Evolutionary conservation across 768 basidiomycete species (phyloP).

Genomic region (Phylloporus arenicola): DNA sequence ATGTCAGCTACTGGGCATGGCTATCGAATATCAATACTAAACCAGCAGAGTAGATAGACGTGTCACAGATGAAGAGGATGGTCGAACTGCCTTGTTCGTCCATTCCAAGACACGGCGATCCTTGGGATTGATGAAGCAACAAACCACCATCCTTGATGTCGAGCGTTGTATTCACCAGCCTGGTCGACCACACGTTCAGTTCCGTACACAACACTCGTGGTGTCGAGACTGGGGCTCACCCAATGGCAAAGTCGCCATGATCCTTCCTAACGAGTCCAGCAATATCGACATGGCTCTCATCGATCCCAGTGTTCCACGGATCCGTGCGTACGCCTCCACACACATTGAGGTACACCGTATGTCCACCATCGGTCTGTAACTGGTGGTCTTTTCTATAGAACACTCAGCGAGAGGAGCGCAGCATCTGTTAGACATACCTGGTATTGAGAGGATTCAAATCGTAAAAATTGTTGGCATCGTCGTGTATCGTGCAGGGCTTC

Average conservation of each 20-base stretch:
- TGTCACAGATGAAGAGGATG: slow-evolving; percentile 76
- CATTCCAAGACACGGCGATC: slow-evolving; percentile 57
- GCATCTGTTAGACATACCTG: slow-evolving; percentile 37
- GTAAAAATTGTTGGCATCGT: slow-evolving; percentile 49
- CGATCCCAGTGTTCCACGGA: slow-evolving; percentile 51
- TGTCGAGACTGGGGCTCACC: slow-evolving; percentile 36
- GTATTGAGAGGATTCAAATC: slow-evolving; percentile 60
- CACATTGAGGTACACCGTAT: slow-evolving; percentile 53
- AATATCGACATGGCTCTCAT: slow-evolving; percentile 44
- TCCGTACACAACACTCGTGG: too few species aligned
- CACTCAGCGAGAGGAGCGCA: slow-evolving; percentile 3
- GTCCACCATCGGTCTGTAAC: slow-evolving; percentile 43
- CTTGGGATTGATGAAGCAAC: slow-evolving; percentile 52
- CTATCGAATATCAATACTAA: not conserved
- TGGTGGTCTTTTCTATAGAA: slow-evolving; percentile 58
- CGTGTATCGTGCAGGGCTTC: slow-evolving; percentile 55
- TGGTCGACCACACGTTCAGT: slow-evolving; percentile 1
- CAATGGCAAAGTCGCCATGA: slow-evolving; percentile 68
- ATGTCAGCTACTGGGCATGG: not conserved
- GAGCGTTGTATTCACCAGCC: slow-evolving; percentile 56
- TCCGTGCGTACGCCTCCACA: slow-evolving; percentile 56
- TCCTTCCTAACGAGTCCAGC: slow-evolving; percentile 57
- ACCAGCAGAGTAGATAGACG: slow-evolving; percentile 52
- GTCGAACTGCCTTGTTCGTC: slow-evolving; percentile 53
- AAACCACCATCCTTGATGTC: slow-evolving; percentile 47